These are phyloP conservation scores for Emydomyces testavorans DNA, from an alignment of 2,329 filamentous ascomycete species.

Conservation along the genomic window DNA sequence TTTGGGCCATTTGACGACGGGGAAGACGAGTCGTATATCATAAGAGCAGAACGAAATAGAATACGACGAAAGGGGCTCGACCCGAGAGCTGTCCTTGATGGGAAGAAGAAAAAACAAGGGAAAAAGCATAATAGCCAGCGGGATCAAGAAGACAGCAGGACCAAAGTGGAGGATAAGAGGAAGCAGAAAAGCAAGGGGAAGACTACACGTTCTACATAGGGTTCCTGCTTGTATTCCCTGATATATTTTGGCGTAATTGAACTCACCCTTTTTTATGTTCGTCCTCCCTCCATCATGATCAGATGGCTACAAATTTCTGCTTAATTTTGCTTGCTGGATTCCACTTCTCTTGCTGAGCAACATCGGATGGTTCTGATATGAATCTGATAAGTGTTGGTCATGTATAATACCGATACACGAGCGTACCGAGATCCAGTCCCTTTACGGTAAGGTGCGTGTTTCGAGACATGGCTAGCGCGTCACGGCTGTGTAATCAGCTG, in stretches of 20 bases:
- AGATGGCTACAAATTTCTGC: no score
- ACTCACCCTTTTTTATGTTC: slow-evolving; percentile 1
- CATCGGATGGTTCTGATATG: no score
- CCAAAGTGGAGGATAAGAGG: slow-evolving; percentile 1
- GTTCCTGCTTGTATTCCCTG: slow-evolving; percentile 22
- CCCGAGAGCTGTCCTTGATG: slow-evolving; percentile 47
- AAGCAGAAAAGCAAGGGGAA: slow-evolving; percentile 6
- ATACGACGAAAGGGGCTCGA: slow-evolving; percentile 64
- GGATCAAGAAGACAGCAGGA: slow-evolving; percentile 4
- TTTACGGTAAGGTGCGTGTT: background rate
- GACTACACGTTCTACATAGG: background rate
- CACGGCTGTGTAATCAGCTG: background rate
- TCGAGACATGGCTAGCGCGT: background rate
- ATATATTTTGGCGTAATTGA: background rate
- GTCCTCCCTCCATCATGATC: no score
- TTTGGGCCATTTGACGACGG: slow-evolving; percentile 68
- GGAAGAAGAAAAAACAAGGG: slow-evolving; percentile 21
- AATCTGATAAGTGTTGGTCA: no score
- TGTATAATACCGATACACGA: background rate
- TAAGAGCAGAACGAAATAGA: slow-evolving; percentile 59
- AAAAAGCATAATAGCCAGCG: slow-evolving; percentile 17
- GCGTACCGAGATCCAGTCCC: background rate
- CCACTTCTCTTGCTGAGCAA: no score
- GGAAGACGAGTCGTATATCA: slow-evolving; percentile 59
- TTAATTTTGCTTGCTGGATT: no score